Conservation (phyloP, 2,329 filamentous ascomycete genomes). For the Paramyrothecium roridum region DNA sequence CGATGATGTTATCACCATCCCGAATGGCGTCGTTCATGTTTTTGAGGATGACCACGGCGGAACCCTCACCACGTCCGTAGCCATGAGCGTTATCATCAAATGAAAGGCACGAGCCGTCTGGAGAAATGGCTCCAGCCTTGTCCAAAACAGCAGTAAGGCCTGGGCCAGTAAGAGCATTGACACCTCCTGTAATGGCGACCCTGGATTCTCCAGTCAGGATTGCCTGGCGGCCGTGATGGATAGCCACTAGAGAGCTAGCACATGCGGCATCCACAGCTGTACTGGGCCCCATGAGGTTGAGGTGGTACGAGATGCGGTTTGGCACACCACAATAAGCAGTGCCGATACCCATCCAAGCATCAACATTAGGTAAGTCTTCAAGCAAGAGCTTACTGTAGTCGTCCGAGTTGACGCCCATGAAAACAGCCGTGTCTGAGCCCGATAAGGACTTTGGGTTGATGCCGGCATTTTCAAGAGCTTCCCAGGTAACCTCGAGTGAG, state of each 20-base stretch:
- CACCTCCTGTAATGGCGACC: not conserved
- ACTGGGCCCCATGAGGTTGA: not conserved
- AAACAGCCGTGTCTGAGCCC: not conserved
- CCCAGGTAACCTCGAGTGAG: constrained; percentile 5
- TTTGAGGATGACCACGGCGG: too few relatives aligned
- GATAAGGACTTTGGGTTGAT: not conserved
- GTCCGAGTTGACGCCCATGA: not conserved
- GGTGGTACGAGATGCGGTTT: not conserved
- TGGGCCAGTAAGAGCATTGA: not conserved
- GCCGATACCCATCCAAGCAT: too few relatives aligned
- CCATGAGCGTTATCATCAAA: too few relatives aligned
- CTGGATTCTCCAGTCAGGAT: not conserved
- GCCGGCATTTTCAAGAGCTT: constrained; percentile 2
- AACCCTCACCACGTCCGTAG: too few relatives aligned
- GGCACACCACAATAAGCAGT: too few relatives aligned
- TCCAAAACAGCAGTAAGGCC: too few relatives aligned
- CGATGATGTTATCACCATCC: too few relatives aligned
- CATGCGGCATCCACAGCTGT: not conserved
- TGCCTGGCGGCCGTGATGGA: not conserved
- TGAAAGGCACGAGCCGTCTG: too few relatives aligned
- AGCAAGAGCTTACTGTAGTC: too few relatives aligned
- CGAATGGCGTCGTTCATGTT: too few relatives aligned
- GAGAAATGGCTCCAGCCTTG: too few relatives aligned
- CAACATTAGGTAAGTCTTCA: too few relatives aligned
- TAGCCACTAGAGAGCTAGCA: not conserved